Evolutionary conservation across 148 eudicot species (phyloP), one percentile per base, ranked within the genome.

Genomic region (Rhododendron henanense): DNA sequence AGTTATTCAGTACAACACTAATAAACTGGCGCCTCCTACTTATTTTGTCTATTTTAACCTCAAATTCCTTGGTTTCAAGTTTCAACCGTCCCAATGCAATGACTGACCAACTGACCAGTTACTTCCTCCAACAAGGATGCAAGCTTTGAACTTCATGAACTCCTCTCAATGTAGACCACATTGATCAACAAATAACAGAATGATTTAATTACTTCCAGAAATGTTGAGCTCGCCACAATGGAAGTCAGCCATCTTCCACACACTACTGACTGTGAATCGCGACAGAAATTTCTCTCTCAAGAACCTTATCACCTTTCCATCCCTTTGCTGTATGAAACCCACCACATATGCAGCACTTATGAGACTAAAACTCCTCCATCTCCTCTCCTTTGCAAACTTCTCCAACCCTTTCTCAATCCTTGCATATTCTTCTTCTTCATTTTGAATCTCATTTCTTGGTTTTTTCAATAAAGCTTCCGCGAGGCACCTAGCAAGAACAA

Each of bases 401-500:
- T 89, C 86, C 78, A 92, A 78, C 11, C 91, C 93, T 87, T 47
- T 86, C 63, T 80, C 33, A 7, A 90, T 85, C 76, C 82, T 88
- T 23, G 10, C 85, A 14, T 83, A 83, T n/a, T n/a, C n/a, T 59
- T 88, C 89, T 13, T 89, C 79, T 5, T 85, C 88, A 39, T 79
- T 83, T 11, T 23, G 50, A 10, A 51, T 35, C 16, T 79, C 47
- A 57, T 85, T 39, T 63, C 25, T 81, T 4, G 87, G 21, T 71
- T 75, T 87, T 67, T 59, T 39, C 82, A 48, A 50, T 16, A 91
- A 61, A 45, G 93, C 90, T 73, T 91, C 88, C 0, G 78, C 91
- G 4, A 93, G 83, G 87, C 93, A 90, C 82, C 91, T 87, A 10
- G 92, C 93, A 78, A 93, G 90, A 75, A 91, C 87, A 2, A 91